Evolutionary conservation across 2,329 filamentous ascomycete species (phyloP).

Genomic region (Verticillium longisporum): DNA sequence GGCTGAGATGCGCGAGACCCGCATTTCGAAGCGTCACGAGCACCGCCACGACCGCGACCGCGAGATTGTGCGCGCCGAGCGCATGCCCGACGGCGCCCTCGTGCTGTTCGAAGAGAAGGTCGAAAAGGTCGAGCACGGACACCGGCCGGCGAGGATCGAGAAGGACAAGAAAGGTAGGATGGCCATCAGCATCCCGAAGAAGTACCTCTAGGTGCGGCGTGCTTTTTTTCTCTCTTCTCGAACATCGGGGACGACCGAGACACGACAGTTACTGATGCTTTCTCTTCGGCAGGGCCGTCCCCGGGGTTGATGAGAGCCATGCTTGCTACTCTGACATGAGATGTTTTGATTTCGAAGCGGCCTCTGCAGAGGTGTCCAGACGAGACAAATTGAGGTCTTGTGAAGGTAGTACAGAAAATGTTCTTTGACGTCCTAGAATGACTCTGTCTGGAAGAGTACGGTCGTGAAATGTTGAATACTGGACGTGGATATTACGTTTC

Average conservation of each 20-base stretch:
- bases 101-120: slow-evolving; percentile 57
- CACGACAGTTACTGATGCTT: slow-evolving; percentile 14
- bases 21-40: slow-evolving; percentile 19
- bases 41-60: slow-evolving; percentile 29
- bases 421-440: neutral
- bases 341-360: no score
- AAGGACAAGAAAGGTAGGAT: slow-evolving; percentile 96
- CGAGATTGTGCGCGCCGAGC: slow-evolving; percentile 49
- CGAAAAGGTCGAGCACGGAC: slow-evolving; percentile 46
- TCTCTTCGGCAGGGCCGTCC: slow-evolving; percentile 46
- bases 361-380: no score
- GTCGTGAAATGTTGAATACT: neutral
- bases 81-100: slow-evolving; percentile 53
- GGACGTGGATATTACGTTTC: neutral
- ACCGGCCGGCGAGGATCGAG: slow-evolving; percentile 62
- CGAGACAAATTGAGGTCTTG: no score
- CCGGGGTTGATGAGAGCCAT: slow-evolving; percentile 60
- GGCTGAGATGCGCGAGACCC: slow-evolving; percentile 39
- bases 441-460: neutral
- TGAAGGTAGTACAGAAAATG: neutral
- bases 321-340: slow-evolving; percentile 62
- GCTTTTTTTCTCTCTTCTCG: slow-evolving; percentile 1
- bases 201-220: slow-evolving; percentile 52
- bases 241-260: neutral
- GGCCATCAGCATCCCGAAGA: slow-evolving; percentile 73